These are phyloP conservation scores for Dinochytrium kinnereticum DNA, from an alignment of 371 early-diverging fungal genomes.

Conservation along the genomic window DNA sequence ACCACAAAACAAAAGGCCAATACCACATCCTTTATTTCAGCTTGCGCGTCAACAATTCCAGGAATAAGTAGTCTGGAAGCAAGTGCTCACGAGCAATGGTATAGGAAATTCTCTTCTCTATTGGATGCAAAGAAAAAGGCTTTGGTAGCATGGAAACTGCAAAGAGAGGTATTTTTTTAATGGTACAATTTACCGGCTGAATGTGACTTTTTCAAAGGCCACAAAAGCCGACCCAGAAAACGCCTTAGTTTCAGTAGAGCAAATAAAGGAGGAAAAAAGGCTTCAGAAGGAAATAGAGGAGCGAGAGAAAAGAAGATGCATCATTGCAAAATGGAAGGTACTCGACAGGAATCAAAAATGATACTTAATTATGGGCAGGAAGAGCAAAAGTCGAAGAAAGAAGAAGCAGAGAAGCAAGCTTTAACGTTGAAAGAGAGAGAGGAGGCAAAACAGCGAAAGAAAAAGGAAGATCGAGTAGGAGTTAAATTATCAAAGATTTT, in stretches of 20 bases:
- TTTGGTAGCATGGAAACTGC: conserved; percentile 30
- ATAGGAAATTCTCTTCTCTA: conserved; percentile 20
- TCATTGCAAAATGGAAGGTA: conserved; percentile 19
- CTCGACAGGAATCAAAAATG: background rate
- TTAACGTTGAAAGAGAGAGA: conserved; percentile 10
- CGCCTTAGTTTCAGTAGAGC: background rate
- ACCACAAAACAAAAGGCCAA: conserved; percentile 17
- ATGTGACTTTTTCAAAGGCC: background rate
- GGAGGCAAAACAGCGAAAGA: background rate
- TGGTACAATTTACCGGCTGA: background rate
- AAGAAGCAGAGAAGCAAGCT: conserved; percentile 10
- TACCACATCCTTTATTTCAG: conserved; percentile 13
- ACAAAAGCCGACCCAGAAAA: background rate
- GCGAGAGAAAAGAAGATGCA: conserved; percentile 1
- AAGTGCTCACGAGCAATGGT: conserved; percentile 34
- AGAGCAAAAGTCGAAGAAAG: conserved; percentile 24
- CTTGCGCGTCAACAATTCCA: conserved; percentile 32
- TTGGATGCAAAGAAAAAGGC: conserved; percentile 37
- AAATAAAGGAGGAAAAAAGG: conserved; percentile 4
- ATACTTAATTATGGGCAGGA: background rate
- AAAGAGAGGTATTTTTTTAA: conserved; percentile 23
- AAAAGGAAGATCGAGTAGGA: conserved; percentile 15
- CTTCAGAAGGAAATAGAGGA: conserved; percentile 1
- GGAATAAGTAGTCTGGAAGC: conserved; percentile 28
- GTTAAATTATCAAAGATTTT: background rate